Evolutionary conservation across 768 basidiomycete species (phyloP), one percentile per base, ranked within the genome.

Genomic region (Boletus speciosus): DNA sequence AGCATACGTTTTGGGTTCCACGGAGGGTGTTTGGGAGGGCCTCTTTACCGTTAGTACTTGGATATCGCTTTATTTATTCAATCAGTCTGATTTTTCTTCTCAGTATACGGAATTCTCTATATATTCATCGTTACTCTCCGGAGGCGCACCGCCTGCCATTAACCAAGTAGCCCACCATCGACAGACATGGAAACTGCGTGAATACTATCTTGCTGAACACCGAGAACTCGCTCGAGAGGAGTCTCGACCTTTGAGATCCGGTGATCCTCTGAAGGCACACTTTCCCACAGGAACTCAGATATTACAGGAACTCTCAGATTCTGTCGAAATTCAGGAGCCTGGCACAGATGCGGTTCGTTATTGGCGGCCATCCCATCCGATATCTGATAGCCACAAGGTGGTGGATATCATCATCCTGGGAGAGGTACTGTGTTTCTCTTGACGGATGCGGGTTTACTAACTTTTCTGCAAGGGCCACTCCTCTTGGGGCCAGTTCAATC

Each of bases 131-230:
- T 76, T 95, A 53, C 76, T 90, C n/a, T 76, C 80, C 7, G 91
- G 89, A 19, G 85, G 76, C 0, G 70, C 81, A 5, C 87, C 90
- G 4, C 68, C 78, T 0, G 74, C 79, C 9, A 72, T 96, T n/a
- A 83, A 89, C 60, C 81, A 83, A 45, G 84, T 90, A 27, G 91
- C 88, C 1, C 82, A 87, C 60, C 93, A 98, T 68, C 84, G 82
- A 16, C 94, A 97, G 65, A 92, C 92, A 0, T 96, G 93, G 93
- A 87, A 85, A 63, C 72, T 97, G 40, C 82, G 82, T 35, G 90
- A 93, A 68, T 82, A 91, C 61, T 83, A 90, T 61, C 72, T 89
- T 14, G 42, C 76, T 5, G 72, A 68, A 27, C 72, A 72, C 43
- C 53, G 58, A 10, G 69, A 69, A 52, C 23, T 23, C 35, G 5